Evolutionary conservation across 2,329 filamentous ascomycete genomes (phyloP).

Genomic region (Sporothrix humicola): DNA sequence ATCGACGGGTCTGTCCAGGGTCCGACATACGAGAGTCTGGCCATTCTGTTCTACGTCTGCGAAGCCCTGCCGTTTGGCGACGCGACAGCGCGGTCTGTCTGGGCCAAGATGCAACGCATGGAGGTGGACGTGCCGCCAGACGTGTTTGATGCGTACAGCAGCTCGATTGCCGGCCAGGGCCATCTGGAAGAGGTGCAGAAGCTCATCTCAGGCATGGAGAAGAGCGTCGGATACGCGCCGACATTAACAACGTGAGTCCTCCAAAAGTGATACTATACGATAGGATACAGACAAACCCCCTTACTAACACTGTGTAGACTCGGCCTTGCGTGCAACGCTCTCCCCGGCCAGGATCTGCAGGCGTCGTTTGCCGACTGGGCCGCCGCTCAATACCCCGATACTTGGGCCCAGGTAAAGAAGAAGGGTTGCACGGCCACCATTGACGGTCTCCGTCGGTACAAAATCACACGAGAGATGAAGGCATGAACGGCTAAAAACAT

Average conservation of each 20-base stretch:
- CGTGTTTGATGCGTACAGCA: slow-evolving; percentile 78
- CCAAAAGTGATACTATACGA: neutral
- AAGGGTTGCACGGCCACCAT: slow-evolving; percentile 55
- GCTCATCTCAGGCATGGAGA: slow-evolving; percentile 70
- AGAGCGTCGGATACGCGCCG: slow-evolving; percentile 69
- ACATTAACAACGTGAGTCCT: slow-evolving; percentile 71
- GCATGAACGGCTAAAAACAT: slow-evolving; percentile 23
- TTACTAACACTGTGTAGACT: slow-evolving; percentile 57
- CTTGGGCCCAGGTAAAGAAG: slow-evolving; percentile 70
- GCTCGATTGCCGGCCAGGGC: slow-evolving; percentile 74
- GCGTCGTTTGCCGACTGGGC: slow-evolving; percentile 77
- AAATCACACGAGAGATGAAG: slow-evolving; percentile 50
- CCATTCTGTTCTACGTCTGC: slow-evolving; percentile 80
- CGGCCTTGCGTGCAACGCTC: slow-evolving; percentile 75
- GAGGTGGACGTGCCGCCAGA: slow-evolving; percentile 76
- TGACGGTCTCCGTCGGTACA: slow-evolving; percentile 56
- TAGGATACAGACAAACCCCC: slow-evolving; percentile 28
- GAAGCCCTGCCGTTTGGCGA: slow-evolving; percentile 66
- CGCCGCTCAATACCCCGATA: slow-evolving; percentile 66
- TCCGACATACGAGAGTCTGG: slow-evolving; percentile 79
- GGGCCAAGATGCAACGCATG: slow-evolving; percentile 72
- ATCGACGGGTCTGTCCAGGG: slow-evolving; percentile 86
- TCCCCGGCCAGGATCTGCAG: slow-evolving; percentile 69
- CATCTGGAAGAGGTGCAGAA: slow-evolving; percentile 70
- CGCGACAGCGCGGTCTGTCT: slow-evolving; percentile 68